A percentile compares a stretch with the other conserved stretches of the same genome.
Conservation (phyloP, 306 rosid species). For the Comarum palustre region DNA sequence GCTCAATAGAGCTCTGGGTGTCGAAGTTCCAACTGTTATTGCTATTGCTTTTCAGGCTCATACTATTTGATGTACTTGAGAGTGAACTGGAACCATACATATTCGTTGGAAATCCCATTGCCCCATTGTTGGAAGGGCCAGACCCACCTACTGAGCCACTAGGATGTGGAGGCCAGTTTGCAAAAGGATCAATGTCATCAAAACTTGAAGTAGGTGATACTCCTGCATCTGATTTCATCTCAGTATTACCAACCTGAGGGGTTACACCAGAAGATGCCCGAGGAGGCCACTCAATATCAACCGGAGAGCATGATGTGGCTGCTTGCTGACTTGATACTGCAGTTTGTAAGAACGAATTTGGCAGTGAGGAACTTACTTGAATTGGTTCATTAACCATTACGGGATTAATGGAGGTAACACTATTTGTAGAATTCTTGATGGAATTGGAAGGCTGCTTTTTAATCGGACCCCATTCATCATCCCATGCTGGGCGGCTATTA, state of each 20-base stretch:
- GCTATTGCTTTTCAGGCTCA: constrained; percentile 45
- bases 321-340: constrained; percentile 52
- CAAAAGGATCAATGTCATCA: constrained; percentile 73
- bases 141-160: constrained; percentile 53
- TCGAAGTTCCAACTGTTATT: constrained; percentile 51
- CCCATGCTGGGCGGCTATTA: constrained; percentile 69
- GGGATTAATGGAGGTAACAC: constrained; percentile 30
- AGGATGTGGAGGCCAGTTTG: constrained; percentile 89
- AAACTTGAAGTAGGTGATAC: constrained; percentile 56
- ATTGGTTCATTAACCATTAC: constrained; percentile 37
- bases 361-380: constrained; percentile 39
- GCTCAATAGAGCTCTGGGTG: constrained; percentile 39
- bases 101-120: constrained; percentile 37
- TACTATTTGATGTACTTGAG: constrained; percentile 46
- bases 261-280: constrained; percentile 41
- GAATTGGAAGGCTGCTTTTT: constrained; percentile 37
- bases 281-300: constrained; percentile 96
- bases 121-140: constrained; percentile 58
- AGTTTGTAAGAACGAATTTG: constrained; percentile 34
- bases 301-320: constrained; percentile 63
- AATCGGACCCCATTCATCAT: constrained; percentile 84
- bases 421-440: constrained; percentile 37
- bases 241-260: constrained; percentile 49
- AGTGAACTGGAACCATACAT: constrained; percentile 46
- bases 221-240: constrained; percentile 48